A percentile compares a stretch with the other conserved stretches of the same genome.
phyloP scores from a whole-genome alignment of 2,329 filamentous ascomycete species.

The Xylaria sp. region DNA sequence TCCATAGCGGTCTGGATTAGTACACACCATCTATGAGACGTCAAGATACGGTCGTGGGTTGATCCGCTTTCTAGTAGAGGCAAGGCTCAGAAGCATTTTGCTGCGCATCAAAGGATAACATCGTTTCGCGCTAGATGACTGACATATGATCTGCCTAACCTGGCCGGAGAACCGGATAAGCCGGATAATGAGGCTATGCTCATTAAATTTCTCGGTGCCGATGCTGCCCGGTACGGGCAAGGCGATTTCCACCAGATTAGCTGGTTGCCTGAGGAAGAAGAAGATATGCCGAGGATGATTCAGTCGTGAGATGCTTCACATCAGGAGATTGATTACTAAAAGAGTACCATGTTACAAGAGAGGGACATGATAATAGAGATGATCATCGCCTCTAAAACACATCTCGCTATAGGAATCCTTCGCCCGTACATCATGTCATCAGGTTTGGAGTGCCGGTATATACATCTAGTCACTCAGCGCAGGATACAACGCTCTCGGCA shows the following conservation, averaged over 20 bases:
- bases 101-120: not conserved
- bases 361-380: too few relatives aligned
- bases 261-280: not conserved
- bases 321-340: not conserved
- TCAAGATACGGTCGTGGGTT: slow-evolving; percentile 17
- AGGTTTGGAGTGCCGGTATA: too few relatives aligned
- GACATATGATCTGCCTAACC: not conserved
- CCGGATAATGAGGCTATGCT: not conserved
- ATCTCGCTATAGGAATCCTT: too few relatives aligned
- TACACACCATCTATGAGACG: slow-evolving; percentile 10
- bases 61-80: not conserved
- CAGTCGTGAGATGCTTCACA: not conserved
- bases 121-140: not conserved
- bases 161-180: not conserved
- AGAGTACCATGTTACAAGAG: not conserved
- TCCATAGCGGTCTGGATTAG: not conserved
- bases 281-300: not conserved
- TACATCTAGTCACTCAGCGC: too few relatives aligned
- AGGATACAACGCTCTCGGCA: too few relatives aligned
- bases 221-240: not conserved
- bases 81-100: not conserved
- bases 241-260: not conserved
- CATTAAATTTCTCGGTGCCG: not conserved
- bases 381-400: too few relatives aligned
- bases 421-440: too few relatives aligned